Evolutionary conservation across 129 eudicot genomes (phyloP).

Genomic region (Erigeron canadensis): DNA sequence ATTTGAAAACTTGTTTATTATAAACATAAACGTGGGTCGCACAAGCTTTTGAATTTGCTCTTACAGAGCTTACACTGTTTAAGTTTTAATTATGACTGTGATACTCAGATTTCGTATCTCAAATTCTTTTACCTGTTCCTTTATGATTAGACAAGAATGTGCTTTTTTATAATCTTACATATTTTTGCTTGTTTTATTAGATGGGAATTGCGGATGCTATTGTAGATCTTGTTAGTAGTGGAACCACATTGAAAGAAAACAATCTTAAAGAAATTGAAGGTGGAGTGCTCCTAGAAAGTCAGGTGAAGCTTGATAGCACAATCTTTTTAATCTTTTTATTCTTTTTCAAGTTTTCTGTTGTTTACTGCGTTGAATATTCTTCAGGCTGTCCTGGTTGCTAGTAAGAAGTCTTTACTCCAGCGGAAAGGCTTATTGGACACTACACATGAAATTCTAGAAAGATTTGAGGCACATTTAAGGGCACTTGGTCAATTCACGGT

Average conservation of each 20-base stretch:
- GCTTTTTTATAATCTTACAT: slow-evolving; percentile 3
- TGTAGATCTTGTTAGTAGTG: slow-evolving; percentile 97
- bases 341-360: not conserved
- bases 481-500: slow-evolving; percentile 86
- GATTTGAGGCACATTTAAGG: slow-evolving; percentile 96
- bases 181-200: slow-evolving; percentile 33
- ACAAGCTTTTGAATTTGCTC: no score
- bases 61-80: no score
- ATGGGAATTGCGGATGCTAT: slow-evolving; percentile 99
- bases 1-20: not conserved
- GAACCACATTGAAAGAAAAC: slow-evolving; percentile 90
- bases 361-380: slow-evolving; percentile 14
- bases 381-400: slow-evolving; percentile 94
- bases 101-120: not conserved
- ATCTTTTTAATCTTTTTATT: not conserved
- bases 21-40: not conserved
- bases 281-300: slow-evolving; percentile 84
- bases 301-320: slow-evolving; percentile 44
- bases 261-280: slow-evolving; percentile 95
- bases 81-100: no score
- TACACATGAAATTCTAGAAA: slow-evolving; percentile 84
- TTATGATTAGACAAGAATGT: not conserved
- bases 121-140: not conserved
- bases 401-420: slow-evolving; percentile 76
- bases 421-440: slow-evolving; percentile 74